Base-by-base conservation (phyloP, 305 asterid species). In the Salvia sclarea region DNA sequence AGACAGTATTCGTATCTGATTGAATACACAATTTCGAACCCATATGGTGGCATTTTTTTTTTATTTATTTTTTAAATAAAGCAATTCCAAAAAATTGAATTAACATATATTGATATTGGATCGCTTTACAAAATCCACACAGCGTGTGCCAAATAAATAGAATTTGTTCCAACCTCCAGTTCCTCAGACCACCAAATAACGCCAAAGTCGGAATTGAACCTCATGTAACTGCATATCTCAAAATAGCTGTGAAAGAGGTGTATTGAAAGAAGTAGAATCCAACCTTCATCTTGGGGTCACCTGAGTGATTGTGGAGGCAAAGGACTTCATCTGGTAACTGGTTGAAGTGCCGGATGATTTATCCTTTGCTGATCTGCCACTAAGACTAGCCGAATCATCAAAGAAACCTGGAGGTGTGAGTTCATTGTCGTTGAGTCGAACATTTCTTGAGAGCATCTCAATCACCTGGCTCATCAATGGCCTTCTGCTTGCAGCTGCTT, bases 401-500 rank as follows among this genome's bases (percentile, higher is more conserved):
- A 81, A 86, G 75, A 80, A 84, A 50, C 97, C 98, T 0, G 98
- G 98, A 0, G 98, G 85, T 0, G 92, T 85, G 72, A 92, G 96
- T 81, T 86, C 75, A 59, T 80, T 75, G 70, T 90, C 97, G 12
- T 90, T 88, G 17, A 92, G 88, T 64, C 69, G 76, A 41, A 90
- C 89, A 71, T 92, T 75, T 76, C 69, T 86, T 0, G 93, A 81
- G 41, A 92, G 96, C 98, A 92, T 92, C 68, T 84, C 77, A 6
- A 82, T 71, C 68, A 88, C 96, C 75, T 89, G 98, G 87, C 95
- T 80, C 95, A 92, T 89, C 83, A 78, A 9, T 6, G 98, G 98
- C 81, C 98, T 88, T 75, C 98, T 83, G 67, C 81, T 81, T 66
- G 93, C 85, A 56, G 69, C 85, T 68, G 96, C 89, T 82, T 92